Base-by-base conservation (phyloP, 2,329 filamentous ascomycete genomes). In the Ophiostoma populinum region DNA sequence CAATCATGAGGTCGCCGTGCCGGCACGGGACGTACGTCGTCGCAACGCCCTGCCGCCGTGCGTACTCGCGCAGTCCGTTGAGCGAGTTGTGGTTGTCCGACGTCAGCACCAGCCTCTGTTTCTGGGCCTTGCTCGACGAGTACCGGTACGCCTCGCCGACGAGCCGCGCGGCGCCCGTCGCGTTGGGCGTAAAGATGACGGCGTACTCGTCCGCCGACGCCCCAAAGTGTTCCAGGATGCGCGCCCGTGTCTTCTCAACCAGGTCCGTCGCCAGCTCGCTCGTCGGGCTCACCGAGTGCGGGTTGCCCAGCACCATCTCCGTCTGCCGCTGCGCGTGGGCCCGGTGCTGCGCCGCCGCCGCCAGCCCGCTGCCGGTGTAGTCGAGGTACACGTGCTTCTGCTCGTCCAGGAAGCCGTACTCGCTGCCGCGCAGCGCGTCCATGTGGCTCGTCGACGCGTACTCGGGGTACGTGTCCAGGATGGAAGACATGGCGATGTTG, bases 71-170 rank as follows among this genome's bases (percentile, higher is more conserved):
- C 16, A 60, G 36, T 1, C 57, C 57, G 33, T 58, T 53, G 39
- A 59, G 35, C 1, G 55, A 58, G 47, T 60, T 60, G 41, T 60
- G 57, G 43, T 60, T 59, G 40, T 60, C 57, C 5, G 48, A 45
- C 1, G 56, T 57, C 18, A 59, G 40, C 6, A 60, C 50, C 0
- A 57, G 45, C 2, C 45, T 43, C 17, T 15, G 22, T 11, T 19
- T 11, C 5, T 20, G 21, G 6, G 11, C 13, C 3, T 15, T 7
- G 42, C 39, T 4, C 34, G 16, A 12, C 6, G 6, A 16, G 36
- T 55, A 60, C 6, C 46, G 50, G 38, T 59, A 60, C 5, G 55
- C 45, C 39, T 60, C 57, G 19, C 52, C 57, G 1, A 59, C 49
- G 2, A 60, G 49, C 5, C 52, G 46, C 0, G 55, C 55, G 0